Evolutionary conservation across 495 filamentous ascomycete species (phyloP).

Genomic region (Melanomma pulvis-pyrius): DNA sequence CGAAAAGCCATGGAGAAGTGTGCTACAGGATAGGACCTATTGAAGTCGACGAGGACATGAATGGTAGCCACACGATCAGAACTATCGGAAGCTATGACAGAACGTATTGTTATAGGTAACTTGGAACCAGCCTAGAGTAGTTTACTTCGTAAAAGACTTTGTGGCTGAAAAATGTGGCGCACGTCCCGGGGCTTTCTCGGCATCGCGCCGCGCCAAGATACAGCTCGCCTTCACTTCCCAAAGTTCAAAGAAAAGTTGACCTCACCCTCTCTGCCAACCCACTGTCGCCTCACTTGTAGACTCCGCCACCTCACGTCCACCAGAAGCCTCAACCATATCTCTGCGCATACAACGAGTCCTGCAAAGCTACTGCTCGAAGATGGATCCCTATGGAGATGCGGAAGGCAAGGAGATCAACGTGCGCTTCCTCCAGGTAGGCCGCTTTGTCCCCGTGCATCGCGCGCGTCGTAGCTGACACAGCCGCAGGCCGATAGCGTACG

Average conservation of each 20-base stretch:
- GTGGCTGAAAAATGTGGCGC: too few relatives aligned
- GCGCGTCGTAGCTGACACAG: conserved; percentile 9
- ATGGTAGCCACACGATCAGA: too few relatives aligned
- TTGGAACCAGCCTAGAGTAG: too few relatives aligned
- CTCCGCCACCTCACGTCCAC: not conserved
- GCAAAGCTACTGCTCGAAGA: conserved; percentile 5
- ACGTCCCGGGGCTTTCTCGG: too few relatives aligned
- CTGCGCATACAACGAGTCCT: not conserved
- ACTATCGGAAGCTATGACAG: too few relatives aligned
- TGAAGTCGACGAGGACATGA: too few relatives aligned
- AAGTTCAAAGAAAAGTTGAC: not conserved
- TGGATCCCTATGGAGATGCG: conserved; percentile 33
- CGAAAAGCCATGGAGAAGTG: too few relatives aligned
- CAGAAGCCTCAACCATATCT: not conserved
- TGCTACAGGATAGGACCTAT: too few relatives aligned
- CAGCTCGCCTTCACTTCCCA: not conserved
- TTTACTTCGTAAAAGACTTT: too few relatives aligned
- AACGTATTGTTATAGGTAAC: too few relatives aligned
- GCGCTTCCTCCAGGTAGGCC: conserved; percentile 34
- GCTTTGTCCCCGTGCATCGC: not conserved
- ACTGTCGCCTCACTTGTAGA: not conserved
- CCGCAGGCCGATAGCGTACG: conserved; percentile 65
- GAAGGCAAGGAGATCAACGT: conserved; percentile 36
- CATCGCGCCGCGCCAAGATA: too few relatives aligned
- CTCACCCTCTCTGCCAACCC: not conserved